phyloP scores from a whole-genome alignment of 257 asterid genomes.

The Fraxinus cuspidata region DNA sequence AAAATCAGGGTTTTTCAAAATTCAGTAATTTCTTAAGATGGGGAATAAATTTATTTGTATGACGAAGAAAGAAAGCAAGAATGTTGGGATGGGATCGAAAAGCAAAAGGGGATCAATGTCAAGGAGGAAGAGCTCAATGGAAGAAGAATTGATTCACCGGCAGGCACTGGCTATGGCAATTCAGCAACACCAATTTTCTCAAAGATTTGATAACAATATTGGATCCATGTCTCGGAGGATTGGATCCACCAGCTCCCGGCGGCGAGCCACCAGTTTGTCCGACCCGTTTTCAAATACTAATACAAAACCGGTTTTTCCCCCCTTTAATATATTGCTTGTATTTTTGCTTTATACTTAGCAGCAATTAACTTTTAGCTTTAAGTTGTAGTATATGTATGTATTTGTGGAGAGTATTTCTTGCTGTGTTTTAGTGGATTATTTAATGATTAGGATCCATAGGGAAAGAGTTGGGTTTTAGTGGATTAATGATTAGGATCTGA shows the following conservation, averaged over 20 bases:
- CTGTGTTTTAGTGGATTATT: conserved; percentile 16
- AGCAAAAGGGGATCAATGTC: conserved; percentile 76
- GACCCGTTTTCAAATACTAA: conserved; percentile 49
- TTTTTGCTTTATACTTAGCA: neutral
- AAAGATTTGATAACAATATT: conserved; percentile 60
- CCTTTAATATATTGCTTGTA: neutral
- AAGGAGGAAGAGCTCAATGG: conserved; percentile 63
- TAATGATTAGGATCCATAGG: conserved; percentile 33
- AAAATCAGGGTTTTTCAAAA: neutral
- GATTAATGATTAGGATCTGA: neutral
- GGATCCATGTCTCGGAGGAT: conserved; percentile 87
- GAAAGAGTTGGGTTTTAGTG: conserved; percentile 15
- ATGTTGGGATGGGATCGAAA: conserved; percentile 62
- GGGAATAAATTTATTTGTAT: conserved; percentile 80
- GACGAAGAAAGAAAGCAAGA: conserved; percentile 65
- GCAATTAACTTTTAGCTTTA: neutral
- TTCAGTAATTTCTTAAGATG: conserved; percentile 40
- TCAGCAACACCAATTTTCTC: conserved; percentile 93
- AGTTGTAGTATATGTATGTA: conserved; percentile 1
- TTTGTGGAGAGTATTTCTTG: conserved; percentile 13
- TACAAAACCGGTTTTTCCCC: conserved; percentile 42
- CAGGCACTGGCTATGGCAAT: conserved; percentile 97
- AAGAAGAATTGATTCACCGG: conserved; percentile 79
- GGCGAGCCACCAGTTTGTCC: conserved; percentile 55
- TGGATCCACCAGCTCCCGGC: conserved; percentile 96